Conservation (phyloP, 2,329 filamentous ascomycete genomes). For the Alternaria brassicae region DNA sequence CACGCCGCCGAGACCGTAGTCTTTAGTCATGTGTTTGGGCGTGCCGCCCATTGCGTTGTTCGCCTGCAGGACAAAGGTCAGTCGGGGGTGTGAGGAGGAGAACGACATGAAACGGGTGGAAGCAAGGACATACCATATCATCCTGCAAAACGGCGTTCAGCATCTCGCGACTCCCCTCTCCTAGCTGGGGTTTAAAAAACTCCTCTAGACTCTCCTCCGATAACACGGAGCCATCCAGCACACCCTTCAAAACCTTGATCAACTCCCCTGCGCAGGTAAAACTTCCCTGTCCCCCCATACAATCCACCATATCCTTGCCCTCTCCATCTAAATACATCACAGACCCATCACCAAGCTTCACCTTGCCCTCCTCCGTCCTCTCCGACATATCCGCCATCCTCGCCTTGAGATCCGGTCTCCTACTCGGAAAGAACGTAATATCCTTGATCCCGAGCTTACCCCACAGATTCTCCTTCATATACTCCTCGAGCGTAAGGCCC, state of each 20-base stretch:
- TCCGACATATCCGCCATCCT: conserved; percentile 40
- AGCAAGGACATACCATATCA: conserved; percentile 22
- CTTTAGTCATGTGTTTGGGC: conserved; percentile 21
- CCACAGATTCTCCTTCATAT: conserved; percentile 63
- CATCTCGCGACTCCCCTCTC: conserved; percentile 11
- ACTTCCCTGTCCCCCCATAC: conserved; percentile 37
- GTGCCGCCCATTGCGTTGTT: conserved; percentile 39
- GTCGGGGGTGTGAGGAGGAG: background rate
- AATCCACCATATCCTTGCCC: conserved; percentile 27
- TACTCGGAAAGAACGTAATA: conserved; percentile 61
- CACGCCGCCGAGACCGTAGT: conserved; percentile 45
- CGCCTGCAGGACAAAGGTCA: conserved; percentile 8
- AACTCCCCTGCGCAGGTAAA: conserved; percentile 35
- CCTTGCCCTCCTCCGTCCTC: conserved; percentile 27
- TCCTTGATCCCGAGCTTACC: conserved; percentile 56
- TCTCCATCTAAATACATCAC: conserved; percentile 25
- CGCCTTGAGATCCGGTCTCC: conserved; percentile 31
- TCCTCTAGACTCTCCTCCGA: conserved; percentile 31
- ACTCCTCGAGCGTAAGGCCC: conserved; percentile 62
- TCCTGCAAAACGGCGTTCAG: conserved; percentile 48
- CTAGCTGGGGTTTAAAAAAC: conserved; percentile 45
- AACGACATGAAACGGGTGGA: no score
- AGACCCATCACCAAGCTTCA: conserved; percentile 4
- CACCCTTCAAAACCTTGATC: conserved; percentile 38
- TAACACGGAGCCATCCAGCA: no score